Base-by-base conservation (phyloP, 2,329 filamentous ascomycete species). In the Fusarium dimerum region DNA sequence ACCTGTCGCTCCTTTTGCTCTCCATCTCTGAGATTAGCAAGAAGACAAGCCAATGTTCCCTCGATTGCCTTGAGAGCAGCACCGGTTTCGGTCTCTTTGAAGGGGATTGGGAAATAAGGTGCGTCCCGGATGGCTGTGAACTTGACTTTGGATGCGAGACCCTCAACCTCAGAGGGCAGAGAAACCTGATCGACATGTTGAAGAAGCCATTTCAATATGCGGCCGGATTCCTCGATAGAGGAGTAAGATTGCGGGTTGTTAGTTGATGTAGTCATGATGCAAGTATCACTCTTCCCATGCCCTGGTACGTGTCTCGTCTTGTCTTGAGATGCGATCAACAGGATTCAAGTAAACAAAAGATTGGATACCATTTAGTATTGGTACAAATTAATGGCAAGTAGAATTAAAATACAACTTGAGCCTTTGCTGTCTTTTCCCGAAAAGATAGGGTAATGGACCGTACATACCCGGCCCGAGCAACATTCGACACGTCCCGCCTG, bases 71-170 rank as follows among this genome's bases (percentile, higher is more conserved):
- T 78, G 16, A 78, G 57, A 1, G 76, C 76, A 7, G 73, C 73
- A 1, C 67, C 65, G 4, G 73, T 67, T 52, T 78, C 76, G 0
- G 74, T 77, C 57, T 78, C 76, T 43, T 78, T 77, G 61, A 78
- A 76, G 0, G 76, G 76, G 12, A 76, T 77, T 0, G 76, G 76
- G 32, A 78, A 78, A 55, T 77, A 78, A 1, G 73, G 71, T 46
- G 56, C 58, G 55, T 76, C 70, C 15, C 66, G 67, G 4, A 61
- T 54, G 12, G 70, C 68, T 0, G 66, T 68, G 47, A 76, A 73
- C 1, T 61, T 52, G n/a, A 74, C 63, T 36, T 61, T 59, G 3
- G 51, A 29, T 29, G 54, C 57, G 7, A 67, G 57, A 10, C 52
- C 57, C 17, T 56, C 54, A 13, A 70, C 61, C 40, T 56, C 64